Evolutionary conservation across 2,329 filamentous ascomycete species (phyloP), one percentile per base, ranked within the genome.

Genomic region (Colletotrichum orchidophilum): DNA sequence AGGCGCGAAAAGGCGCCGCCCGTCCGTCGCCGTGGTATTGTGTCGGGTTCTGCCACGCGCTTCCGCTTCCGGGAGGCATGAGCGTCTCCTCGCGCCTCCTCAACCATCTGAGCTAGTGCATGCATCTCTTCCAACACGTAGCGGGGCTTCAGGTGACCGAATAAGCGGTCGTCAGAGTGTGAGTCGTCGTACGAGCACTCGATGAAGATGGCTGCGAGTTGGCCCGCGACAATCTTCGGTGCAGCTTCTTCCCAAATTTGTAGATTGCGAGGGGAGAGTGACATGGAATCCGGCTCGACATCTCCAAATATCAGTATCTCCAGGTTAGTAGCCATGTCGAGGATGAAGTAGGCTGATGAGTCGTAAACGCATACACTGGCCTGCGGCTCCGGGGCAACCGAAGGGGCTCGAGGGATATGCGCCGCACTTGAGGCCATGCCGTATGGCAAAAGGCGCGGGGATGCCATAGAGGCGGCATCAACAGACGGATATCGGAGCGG

Each of bases 281-380:
- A 97, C 29, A 98, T 82, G 9, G 91, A 92, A 80, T 99, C 96
- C 0, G 96, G 95, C 78, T 99, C 96, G 46, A 98, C 94, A 75
- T 99, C 96, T 21, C 96, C 96, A 78, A 98, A 98, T 59, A 99
- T 93, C 71, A 99, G 88, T 3, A 98, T 89, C 81, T 99, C 96
- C 35, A 88, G 88, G 1, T 89, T 88, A 0, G 90, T 93, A 1
- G 83, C 79, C 39, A 92, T 85, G 71, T 96, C 93, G 46, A 94
- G 93, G 74, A 99, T 93, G 81, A 99, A 98, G 81, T 95, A 98
- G 0, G 94, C 96, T 21, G 95, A 96, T 73, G 94, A 97, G 79
- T 98, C 94, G 71, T 94, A 92, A 1, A 95, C 93, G 75, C 92
- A 95, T 39, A 87, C 77, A 21, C 82, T 83, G 66, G 90, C 87